Conservation (phyloP, 179 eudicot species). For the Beta lomatogona region DNA sequence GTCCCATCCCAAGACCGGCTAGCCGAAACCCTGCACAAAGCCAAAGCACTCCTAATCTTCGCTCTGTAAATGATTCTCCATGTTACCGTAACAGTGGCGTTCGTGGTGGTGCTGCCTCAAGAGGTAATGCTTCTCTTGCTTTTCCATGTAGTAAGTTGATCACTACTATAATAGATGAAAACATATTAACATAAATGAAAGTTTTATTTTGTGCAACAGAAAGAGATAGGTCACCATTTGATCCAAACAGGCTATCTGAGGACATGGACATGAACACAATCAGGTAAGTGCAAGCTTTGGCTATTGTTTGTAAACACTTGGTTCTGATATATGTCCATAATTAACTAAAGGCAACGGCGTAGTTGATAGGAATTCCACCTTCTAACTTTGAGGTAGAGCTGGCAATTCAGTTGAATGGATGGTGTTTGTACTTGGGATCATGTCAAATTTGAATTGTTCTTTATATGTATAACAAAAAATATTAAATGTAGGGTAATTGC, state of each 20-base stretch:
- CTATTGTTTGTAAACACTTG: not conserved
- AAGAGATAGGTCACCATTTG: conserved; percentile 25
- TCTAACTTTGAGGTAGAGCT: too few species aligned
- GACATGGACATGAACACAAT: conserved; percentile 26
- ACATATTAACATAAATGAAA: too few species aligned
- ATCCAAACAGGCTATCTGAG: not conserved
- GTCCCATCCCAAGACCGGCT: conserved; percentile 1
- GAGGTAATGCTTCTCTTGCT: conserved; percentile 13
- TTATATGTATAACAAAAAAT: too few species aligned
- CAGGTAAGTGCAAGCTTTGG: conserved; percentile 27
- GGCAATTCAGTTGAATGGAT: too few species aligned
- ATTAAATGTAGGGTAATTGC: too few species aligned
- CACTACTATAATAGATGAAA: not conserved
- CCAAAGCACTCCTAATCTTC: not conserved
- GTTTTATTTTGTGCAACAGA: conserved; percentile 10
- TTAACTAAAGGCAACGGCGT: too few species aligned
- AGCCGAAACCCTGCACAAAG: conserved; percentile 8
- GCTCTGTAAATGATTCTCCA: not conserved
- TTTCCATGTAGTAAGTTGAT: not conserved
- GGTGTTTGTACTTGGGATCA: too few species aligned
- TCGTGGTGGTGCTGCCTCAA: conserved; percentile 1
- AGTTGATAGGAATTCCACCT: too few species aligned
- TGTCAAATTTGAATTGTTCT: too few species aligned
- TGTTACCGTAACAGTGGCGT: not conserved
- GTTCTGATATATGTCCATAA: too few species aligned